These are phyloP conservation scores for Marasmius oreades DNA, from an alignment of 1,284 basidiomycete genomes.

Conservation along the genomic window DNA sequence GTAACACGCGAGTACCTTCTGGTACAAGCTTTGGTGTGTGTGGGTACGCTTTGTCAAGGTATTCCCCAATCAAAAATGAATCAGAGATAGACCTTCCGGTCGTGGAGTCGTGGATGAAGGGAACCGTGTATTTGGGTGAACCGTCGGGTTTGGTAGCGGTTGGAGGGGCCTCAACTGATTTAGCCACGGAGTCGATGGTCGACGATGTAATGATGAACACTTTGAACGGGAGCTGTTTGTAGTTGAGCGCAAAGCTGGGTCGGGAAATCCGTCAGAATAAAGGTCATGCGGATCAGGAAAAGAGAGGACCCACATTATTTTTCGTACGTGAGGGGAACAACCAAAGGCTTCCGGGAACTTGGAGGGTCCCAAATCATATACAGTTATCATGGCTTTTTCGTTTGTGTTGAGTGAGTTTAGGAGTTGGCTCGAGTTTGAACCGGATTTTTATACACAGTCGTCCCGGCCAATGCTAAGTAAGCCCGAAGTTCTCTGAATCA, in stretches of 20 bases:
- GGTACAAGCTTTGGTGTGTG: not conserved
- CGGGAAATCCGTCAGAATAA: not conserved
- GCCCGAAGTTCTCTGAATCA: too few relatives aligned
- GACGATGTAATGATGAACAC: not conserved
- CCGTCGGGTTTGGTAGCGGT: too few relatives aligned
- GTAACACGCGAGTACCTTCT: not conserved
- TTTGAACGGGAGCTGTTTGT: constrained; percentile 3
- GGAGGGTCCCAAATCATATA: not conserved
- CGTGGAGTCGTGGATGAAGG: constrained; percentile 16
- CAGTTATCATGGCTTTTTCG: not conserved
- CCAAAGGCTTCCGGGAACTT: not conserved
- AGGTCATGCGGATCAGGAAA: not conserved
- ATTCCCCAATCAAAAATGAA: constrained; percentile 15
- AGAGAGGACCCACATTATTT: not conserved
- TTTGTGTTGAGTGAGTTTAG: too few relatives aligned
- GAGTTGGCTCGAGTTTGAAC: too few relatives aligned
- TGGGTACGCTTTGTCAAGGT: constrained; percentile 13
- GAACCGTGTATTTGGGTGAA: constrained; percentile 9
- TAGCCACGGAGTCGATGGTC: not conserved
- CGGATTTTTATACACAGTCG: too few relatives aligned
- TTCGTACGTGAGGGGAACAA: not conserved
- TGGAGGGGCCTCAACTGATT: too few relatives aligned
- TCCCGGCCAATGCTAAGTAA: too few relatives aligned
- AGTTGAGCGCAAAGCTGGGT: not conserved
- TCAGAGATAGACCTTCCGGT: constrained; percentile 7